Base-by-base conservation (phyloP, 2,329 filamentous ascomycete species). In the Lachnellula willkommii region DNA sequence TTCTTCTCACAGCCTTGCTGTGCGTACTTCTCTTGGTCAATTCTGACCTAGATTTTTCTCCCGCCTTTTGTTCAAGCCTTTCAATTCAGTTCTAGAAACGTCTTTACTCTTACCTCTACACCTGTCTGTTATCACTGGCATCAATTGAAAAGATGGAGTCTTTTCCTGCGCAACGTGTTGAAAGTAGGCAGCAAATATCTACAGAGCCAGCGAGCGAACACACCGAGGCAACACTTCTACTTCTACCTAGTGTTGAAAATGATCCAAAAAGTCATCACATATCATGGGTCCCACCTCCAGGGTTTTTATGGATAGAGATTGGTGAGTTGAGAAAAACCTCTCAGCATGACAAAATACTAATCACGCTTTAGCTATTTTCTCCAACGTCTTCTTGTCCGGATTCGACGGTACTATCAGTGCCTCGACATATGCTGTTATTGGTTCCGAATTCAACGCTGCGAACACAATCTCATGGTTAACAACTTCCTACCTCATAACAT, bases 371-470 rank as follows among this genome's bases (percentile, higher is more conserved):
- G 75, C 82, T 32, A 83, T 86, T 63, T 83, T 85, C 73, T 76
- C 78, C 45, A 86, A 85, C 58, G 82, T 86, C 6, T 86, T 87
- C 56, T 75, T 87, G 8, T 80, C 79, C 26, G 82, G 81, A 2
- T 89, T 90, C 62, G 87, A 90, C 68, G 81, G 83, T 3, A 90
- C 87, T 0, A 78, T 90, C 54, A 90, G 87, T 67, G 87, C 86
- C 0, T 83, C 87, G 2, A 88, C 83, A 1, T 88, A 90, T 66
- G 84, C 85, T 2, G 82, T 88, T 52, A 89, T 90, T 61, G 87
- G 84, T 47, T 89, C 85, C n/a, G 81, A 88, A 62, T 90, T 90
- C 66, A 76, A 82, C 60, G 81, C 86, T 3, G 84, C 85, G 11
- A 89, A 90, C 65, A 82, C 83, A 11, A 86, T 87, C 1, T 89